These are phyloP conservation scores for Brassica cretica DNA, from an alignment of 345 rosid genomes.

Conservation along the genomic window DNA sequence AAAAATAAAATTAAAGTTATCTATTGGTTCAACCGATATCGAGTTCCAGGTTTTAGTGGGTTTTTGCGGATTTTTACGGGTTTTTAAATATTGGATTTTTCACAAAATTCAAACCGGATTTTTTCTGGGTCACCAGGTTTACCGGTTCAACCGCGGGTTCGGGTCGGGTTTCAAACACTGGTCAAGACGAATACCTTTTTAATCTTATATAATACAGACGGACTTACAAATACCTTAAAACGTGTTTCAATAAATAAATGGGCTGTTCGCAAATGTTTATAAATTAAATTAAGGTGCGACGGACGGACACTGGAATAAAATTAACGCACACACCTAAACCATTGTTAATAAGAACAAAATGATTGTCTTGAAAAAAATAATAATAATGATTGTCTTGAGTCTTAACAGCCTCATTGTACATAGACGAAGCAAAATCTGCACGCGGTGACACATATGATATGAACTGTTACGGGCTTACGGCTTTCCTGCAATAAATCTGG, in stretches of 20 bases:
- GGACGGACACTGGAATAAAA: not conserved
- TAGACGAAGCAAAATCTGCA: not conserved
- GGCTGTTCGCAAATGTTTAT: not conserved
- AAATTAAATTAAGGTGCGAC: not conserved
- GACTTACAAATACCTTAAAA: not conserved
- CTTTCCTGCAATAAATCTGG: constrained; percentile 2
- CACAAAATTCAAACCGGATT: too few species aligned
- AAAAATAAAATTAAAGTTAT: too few species aligned
- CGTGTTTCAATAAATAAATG: not conserved
- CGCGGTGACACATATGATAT: constrained; percentile 5
- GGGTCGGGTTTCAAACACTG: not conserved
- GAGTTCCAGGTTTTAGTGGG: too few species aligned
- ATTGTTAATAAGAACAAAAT: not conserved
- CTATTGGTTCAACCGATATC: too few species aligned
- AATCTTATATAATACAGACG: not conserved
- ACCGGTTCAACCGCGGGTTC: too few species aligned
- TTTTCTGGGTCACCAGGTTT: too few species aligned
- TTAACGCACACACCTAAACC: not conserved
- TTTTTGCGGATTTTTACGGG: too few species aligned
- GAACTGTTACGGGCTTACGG: constrained; percentile 23
- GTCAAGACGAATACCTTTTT: not conserved
- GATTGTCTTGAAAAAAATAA: not conserved
- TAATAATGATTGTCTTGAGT: not conserved
- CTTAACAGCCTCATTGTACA: not conserved
- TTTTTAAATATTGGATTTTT: too few species aligned